Evolutionary conservation across 495 filamentous ascomycete genomes (phyloP), one percentile per base, ranked within the genome.

Genomic region (Corynascus novoguineensis): DNA sequence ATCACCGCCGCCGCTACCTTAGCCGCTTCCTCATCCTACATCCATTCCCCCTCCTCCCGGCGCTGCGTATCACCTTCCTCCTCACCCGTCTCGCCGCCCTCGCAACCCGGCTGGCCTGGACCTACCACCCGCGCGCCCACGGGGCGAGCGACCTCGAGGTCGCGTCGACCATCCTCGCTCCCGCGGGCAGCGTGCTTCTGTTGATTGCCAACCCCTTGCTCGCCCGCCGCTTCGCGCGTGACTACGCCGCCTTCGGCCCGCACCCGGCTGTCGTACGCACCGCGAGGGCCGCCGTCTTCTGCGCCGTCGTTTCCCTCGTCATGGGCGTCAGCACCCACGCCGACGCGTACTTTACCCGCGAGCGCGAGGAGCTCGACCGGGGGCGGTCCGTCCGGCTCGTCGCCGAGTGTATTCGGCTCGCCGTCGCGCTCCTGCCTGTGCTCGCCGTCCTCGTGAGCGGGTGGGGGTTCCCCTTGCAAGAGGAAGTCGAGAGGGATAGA

Each of bases 151-250:
- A 27, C 38, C 54, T 64, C 8, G 37, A 79, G 2, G 86, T 95
- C 38, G 83, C 86, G 0, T 80, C 88, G 0, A 69, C 78, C 35
- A 77, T 90, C 64, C 82, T 92, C 57, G 80, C 91, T 22, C 75
- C 80, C 9, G 84, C 86, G 0, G 90, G 88, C 17, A 76, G 87
- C 17, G 61, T 91, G 21, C 63, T 92, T 9, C 69, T 93, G 14
- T 89, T 85, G 64, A 70, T 92, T 52, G 65, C 89, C 64, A 92
- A 95, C 66, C 69, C 92, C 10, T 71, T 92, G 52, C 84, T 87
- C 64, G 71, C 84, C 0, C 86, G 90, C 61, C 83, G 90, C 10
- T 80, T 91, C 22, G 55, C 89, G 12, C 78, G 89, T n/a, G 86
- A 84, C 3, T 78, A 79, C 7, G 83, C 90, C 53, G 86, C 84